phyloP scores from a whole-genome alignment of 768 basidiomycete species.

The Postia placenta region DNA sequence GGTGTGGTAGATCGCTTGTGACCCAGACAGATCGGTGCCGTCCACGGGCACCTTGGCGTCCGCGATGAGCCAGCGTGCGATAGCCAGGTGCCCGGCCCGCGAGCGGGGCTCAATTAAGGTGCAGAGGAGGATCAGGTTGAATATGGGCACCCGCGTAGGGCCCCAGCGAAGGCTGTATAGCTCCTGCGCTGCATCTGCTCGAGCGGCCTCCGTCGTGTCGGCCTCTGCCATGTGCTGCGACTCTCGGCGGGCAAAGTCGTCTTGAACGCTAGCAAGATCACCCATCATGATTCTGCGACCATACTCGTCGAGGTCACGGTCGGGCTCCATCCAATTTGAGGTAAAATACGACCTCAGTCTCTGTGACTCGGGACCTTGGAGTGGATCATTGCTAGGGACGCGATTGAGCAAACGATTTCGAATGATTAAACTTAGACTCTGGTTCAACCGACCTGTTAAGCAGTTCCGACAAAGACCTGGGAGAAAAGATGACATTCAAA shows the following conservation, averaged over 20 bases:
- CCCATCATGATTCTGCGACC: constrained; percentile 25
- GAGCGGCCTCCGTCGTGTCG: constrained; percentile 8
- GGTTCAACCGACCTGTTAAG: constrained; percentile 6
- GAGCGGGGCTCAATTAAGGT: constrained; percentile 20
- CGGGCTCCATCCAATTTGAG: constrained; percentile 28
- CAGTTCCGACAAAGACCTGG: constrained; percentile 7
- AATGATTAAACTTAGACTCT: no score
- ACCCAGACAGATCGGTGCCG: constrained; percentile 34
- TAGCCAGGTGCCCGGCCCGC: constrained; percentile 21
- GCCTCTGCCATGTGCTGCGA: neutral
- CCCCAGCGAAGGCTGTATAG: constrained; percentile 33
- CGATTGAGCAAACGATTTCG: neutral
- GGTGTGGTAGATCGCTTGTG: constrained; percentile 33
- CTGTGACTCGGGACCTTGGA: constrained; percentile 32
- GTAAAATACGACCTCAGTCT: constrained; percentile 32
- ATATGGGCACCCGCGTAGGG: constrained; percentile 34
- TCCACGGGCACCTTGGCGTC: constrained; percentile 31
- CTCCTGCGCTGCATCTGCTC: constrained; percentile 22
- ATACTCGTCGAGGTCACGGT: constrained; percentile 30
- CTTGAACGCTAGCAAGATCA: constrained; percentile 19
- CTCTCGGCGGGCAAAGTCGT: constrained; percentile 22
- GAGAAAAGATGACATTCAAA: neutral
- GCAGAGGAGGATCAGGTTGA: constrained; percentile 30
- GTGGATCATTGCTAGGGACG: constrained; percentile 10
- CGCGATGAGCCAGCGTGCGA: constrained; percentile 29